Evolutionary conservation across 2,329 filamentous ascomycete species (phyloP).

Genomic region (Daldinia sp.): DNA sequence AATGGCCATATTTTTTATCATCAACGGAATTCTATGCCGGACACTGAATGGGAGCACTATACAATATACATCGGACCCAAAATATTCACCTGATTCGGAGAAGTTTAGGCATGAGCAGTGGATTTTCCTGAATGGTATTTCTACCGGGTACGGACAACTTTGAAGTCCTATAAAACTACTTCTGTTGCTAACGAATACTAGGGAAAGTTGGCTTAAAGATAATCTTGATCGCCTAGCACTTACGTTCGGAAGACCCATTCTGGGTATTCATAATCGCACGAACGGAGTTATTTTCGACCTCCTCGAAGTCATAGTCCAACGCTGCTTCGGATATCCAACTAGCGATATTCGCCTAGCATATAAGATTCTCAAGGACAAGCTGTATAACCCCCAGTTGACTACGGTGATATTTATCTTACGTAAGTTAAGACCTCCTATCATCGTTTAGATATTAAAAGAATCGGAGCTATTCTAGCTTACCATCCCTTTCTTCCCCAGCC

Average conservation of each 20-base stretch:
- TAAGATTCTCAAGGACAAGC: background rate
- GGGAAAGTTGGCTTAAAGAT: background rate
- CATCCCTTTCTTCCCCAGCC: too few relatives aligned
- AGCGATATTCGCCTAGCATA: background rate
- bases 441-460: too few relatives aligned
- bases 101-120: background rate
- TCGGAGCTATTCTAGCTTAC: too few relatives aligned
- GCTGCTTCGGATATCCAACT: background rate
- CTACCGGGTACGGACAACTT: background rate
- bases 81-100: background rate
- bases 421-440: background rate
- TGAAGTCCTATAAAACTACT: background rate
- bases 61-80: background rate
- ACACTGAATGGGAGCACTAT: background rate
- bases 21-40: background rate
- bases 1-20: background rate
- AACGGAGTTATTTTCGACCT: background rate
- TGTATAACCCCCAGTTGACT: background rate
- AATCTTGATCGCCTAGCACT: background rate
- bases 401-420: background rate
- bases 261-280: slow-evolving; percentile 1
- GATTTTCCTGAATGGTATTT: slow-evolving; percentile 1
- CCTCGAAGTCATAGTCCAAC: background rate
- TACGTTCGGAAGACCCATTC: background rate
- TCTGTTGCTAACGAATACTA: background rate